phyloP scores from a whole-genome alignment of 495 filamentous ascomycete genomes.

The Penicillium lividum region DNA sequence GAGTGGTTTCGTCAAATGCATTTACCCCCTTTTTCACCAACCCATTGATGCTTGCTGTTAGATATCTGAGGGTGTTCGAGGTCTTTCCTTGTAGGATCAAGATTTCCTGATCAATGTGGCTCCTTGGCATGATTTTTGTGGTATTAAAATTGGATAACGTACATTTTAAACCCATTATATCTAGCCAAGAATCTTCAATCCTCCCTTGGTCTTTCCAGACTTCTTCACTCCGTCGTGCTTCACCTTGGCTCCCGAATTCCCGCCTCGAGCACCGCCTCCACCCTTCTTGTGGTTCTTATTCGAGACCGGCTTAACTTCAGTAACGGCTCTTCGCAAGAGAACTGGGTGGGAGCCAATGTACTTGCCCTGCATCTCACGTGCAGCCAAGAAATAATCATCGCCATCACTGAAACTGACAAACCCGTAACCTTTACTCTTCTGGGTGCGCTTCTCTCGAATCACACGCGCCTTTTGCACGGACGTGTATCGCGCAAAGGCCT shows the following conservation, averaged over 20 bases:
- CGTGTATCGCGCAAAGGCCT: constrained; percentile 86
- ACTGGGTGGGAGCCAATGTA: constrained; percentile 98
- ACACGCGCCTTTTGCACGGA: constrained; percentile 91
- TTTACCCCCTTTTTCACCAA: too few species aligned
- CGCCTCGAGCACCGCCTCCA: constrained; percentile 34
- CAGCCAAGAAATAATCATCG: constrained; percentile 92
- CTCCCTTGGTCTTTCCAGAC: constrained; percentile 75
- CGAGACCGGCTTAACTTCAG: constrained; percentile 76
- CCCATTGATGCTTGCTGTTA: too few species aligned
- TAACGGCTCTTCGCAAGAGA: constrained; percentile 79
- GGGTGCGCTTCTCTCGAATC: constrained; percentile 92
- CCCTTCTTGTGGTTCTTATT: constrained; percentile 49
- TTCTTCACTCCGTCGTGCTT: constrained; percentile 74
- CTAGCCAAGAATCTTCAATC: constrained; percentile 76
- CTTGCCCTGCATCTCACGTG: constrained; percentile 97
- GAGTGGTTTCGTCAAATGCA: too few species aligned
- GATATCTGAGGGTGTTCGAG: too few species aligned
- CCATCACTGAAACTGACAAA: constrained; percentile 95
- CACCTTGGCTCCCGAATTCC: constrained; percentile 29
- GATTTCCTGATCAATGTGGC: too few species aligned
- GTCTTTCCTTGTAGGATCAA: too few species aligned
- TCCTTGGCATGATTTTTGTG: background rate
- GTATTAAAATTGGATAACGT: background rate
- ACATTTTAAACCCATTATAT: background rate
- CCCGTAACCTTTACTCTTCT: constrained; percentile 92